These are phyloP conservation scores for Mitragyna speciosa DNA, from an alignment of 257 asterid species.

Conservation along the genomic window DNA sequence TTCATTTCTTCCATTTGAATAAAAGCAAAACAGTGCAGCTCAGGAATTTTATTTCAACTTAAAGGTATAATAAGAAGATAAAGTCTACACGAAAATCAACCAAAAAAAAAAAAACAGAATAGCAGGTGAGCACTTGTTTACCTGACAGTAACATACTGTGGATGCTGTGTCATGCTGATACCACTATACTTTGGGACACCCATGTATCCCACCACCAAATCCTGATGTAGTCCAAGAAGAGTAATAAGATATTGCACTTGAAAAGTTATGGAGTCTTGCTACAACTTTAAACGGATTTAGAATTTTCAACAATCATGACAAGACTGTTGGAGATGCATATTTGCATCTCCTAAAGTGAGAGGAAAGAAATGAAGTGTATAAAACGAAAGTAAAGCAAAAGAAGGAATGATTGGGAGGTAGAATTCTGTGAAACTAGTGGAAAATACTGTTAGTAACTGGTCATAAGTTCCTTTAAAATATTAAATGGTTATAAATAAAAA, in stretches of 20 bases:
- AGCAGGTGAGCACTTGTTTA: slow-evolving; percentile 23
- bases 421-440: not conserved
- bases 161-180: slow-evolving; percentile 88
- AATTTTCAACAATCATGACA: not conserved
- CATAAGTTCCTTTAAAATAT: not conserved
- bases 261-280: not conserved
- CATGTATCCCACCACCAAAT: slow-evolving; percentile 98
- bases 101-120: not conserved
- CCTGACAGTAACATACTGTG: slow-evolving; percentile 95
- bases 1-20: slow-evolving; percentile 69
- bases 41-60: slow-evolving; percentile 11
- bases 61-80: not conserved
- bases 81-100: not conserved
- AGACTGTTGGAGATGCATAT: not conserved
- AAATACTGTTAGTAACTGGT: not conserved
- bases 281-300: not conserved
- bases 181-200: slow-evolving; percentile 94
- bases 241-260: slow-evolving; percentile 14
- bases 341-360: not conserved
- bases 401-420: too few relatives aligned
- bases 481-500: not conserved
- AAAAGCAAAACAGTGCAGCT: slow-evolving; percentile 4
- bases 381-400: too few relatives aligned
- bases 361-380: not conserved
- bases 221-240: slow-evolving; percentile 52